Evolutionary conservation across 1,284 basidiomycete genomes (phyloP).

Genomic region (Ganoderma multipileum): DNA sequence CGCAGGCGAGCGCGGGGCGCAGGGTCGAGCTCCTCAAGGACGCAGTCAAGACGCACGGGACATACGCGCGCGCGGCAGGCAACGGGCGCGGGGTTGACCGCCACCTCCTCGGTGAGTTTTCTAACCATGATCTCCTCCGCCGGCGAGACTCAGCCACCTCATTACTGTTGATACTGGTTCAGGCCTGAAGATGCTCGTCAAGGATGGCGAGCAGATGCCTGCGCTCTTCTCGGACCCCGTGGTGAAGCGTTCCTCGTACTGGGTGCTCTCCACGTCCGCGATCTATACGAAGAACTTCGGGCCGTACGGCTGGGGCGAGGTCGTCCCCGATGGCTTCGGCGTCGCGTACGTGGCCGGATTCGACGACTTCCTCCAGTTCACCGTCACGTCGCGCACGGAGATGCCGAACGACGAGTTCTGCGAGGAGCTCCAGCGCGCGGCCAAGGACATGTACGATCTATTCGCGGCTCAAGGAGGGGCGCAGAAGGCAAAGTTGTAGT

Average conservation of each 20-base stretch:
- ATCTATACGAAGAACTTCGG: constrained; percentile 84
- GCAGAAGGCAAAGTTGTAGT: constrained; percentile 25
- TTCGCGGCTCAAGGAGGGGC: constrained; percentile 20
- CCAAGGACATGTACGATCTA: constrained; percentile 64
- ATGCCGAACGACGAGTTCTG: constrained; percentile 78
- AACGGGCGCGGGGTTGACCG: constrained; percentile 83
- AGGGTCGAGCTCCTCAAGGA: constrained; percentile 64
- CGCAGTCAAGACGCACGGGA: constrained; percentile 76
- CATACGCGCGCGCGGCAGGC: constrained; percentile 74
- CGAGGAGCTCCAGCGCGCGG: constrained; percentile 69
- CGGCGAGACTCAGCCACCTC: not conserved
- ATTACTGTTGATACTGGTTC: not conserved
- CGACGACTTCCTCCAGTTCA: constrained; percentile 82
- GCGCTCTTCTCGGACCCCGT: constrained; percentile 78
- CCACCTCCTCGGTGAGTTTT: constrained; percentile 74
- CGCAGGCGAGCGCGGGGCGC: constrained; percentile 46
- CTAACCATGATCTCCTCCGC: too few relatives aligned
- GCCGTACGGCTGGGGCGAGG: constrained; percentile 90
- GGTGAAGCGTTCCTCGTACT: constrained; percentile 67
- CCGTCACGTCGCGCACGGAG: constrained; percentile 78
- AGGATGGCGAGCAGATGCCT: constrained; percentile 67
- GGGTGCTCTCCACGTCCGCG: constrained; percentile 87
- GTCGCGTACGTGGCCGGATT: constrained; percentile 81
- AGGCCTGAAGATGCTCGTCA: constrained; percentile 75
- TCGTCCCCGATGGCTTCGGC: constrained; percentile 82